These are phyloP conservation scores for Galium porrigens DNA, from an alignment of 305 asterid genomes.

Conservation along the genomic window DNA sequence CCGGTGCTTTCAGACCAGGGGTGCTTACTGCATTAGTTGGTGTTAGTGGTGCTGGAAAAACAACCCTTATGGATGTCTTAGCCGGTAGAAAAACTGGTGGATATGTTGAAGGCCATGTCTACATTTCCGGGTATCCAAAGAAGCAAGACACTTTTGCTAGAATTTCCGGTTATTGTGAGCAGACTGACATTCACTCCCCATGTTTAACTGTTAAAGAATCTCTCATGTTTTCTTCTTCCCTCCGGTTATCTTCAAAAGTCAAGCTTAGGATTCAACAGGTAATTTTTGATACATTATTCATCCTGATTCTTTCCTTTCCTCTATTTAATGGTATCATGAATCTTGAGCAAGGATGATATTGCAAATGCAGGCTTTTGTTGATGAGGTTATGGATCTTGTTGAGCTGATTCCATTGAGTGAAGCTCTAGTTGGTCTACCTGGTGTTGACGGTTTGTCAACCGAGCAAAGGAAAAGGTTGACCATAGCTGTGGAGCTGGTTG, in stretches of 20 bases:
- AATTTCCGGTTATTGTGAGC: not conserved
- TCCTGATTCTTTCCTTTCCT: not conserved
- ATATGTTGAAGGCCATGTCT: not conserved
- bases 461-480: conserved; percentile 4
- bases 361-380: not conserved
- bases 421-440: conserved; percentile 2
- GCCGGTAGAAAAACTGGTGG: conserved; percentile 6
- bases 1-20: conserved; percentile 8
- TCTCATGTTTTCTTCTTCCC: not conserved
- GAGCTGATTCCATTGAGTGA: not conserved
- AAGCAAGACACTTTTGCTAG: conserved; percentile 4
- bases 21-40: conserved; percentile 1
- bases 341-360: not conserved
- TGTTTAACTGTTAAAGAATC: not conserved
- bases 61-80: conserved; percentile 3
- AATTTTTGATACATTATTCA: not conserved
- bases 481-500: conserved; percentile 4
- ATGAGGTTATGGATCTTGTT: conserved; percentile 3
- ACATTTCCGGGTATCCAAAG: conserved; percentile 1
- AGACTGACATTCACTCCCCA: conserved; percentile 3
- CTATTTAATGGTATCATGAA: not conserved
- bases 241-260: not conserved
- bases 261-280: not conserved
- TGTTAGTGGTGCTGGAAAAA: not conserved
- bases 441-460: not conserved